A percentile compares a stretch with the other conserved stretches of the same genome.
phyloP scores from a whole-genome alignment of 2,329 filamentous ascomycete species.

The Colletotrichum lentis region DNA sequence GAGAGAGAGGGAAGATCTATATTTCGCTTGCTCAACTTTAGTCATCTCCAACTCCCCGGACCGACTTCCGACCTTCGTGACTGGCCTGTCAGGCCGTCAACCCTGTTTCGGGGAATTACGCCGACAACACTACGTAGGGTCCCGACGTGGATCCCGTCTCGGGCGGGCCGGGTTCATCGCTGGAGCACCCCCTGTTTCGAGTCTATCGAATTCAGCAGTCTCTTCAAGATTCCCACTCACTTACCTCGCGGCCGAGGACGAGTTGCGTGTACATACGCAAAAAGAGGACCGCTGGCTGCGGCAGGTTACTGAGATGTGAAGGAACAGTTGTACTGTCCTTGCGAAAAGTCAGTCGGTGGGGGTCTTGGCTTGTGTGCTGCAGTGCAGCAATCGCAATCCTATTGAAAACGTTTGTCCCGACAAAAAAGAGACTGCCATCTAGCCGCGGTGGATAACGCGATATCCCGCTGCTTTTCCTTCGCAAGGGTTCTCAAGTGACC shows the following conservation, averaged over 20 bases:
- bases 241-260: background rate
- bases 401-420: background rate
- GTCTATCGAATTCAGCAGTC: constrained; percentile 1
- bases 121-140: background rate
- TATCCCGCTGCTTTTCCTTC: constrained; percentile 8
- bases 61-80: background rate
- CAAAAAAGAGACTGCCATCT: background rate
- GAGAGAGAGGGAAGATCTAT: background rate
- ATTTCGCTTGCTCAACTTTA: background rate
- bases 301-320: too few relatives aligned
- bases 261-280: background rate
- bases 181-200: constrained; percentile 18
- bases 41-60: background rate
- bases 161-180: constrained; percentile 7
- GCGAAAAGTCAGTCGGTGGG: background rate
- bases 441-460: background rate
- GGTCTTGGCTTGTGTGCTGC: constrained; percentile 8
- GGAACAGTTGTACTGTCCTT: background rate
- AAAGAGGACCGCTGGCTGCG: background rate
- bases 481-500: background rate
- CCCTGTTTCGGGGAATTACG: background rate
- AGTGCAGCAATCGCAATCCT: constrained; percentile 11
- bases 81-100: background rate
- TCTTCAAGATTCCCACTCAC: background rate
- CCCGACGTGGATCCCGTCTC: constrained; percentile 1